phyloP scores from a whole-genome alignment of 2,329 filamentous ascomycete genomes.

The Penicillium sclerotiorum region DNA sequence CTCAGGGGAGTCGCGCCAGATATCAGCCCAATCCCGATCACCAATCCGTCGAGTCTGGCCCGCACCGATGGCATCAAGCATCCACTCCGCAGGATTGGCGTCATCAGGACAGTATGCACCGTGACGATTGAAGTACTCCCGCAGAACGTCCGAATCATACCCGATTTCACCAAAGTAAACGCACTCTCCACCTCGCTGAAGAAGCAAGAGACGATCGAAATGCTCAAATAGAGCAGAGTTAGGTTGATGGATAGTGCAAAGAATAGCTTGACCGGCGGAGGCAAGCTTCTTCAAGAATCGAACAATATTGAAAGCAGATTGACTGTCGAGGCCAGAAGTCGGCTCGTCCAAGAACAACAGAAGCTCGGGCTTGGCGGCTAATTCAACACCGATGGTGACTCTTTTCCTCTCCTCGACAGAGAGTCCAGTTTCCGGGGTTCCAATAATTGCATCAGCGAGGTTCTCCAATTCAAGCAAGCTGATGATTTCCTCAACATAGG shows the following conservation, averaged over 20 bases:
- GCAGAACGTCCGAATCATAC: conserved; percentile 50
- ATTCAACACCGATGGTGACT: conserved; percentile 42
- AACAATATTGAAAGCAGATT: conserved; percentile 62
- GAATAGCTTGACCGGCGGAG: conserved; percentile 60
- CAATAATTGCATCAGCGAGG: conserved; percentile 67
- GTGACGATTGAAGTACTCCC: conserved; percentile 57
- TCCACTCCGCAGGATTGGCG: conserved; percentile 57
- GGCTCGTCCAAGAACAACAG: conserved; percentile 68
- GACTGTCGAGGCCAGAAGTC: conserved; percentile 60
- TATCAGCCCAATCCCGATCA: conserved; percentile 75
- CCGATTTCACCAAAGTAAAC: conserved; percentile 61
- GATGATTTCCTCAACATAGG: conserved; percentile 68
- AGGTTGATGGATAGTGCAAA: conserved; percentile 65
- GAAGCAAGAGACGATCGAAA: conserved; percentile 60
- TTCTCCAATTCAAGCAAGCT: conserved; percentile 67
- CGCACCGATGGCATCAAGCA: conserved; percentile 68
- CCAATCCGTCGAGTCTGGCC: conserved; percentile 73
- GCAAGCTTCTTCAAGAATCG: conserved; percentile 63
- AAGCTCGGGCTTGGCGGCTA: conserved; percentile 51
- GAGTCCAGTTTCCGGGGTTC: conserved; percentile 61
- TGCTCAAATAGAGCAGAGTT: conserved; percentile 59
- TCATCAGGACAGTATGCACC: conserved; percentile 54
- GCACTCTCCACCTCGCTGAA: conserved; percentile 57
- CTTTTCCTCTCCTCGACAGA: conserved; percentile 55
- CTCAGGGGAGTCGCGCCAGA: conserved; percentile 75